Conservation (phyloP, 169 alveolate genomes). For the Cryptosporidium ryanae region DNA sequence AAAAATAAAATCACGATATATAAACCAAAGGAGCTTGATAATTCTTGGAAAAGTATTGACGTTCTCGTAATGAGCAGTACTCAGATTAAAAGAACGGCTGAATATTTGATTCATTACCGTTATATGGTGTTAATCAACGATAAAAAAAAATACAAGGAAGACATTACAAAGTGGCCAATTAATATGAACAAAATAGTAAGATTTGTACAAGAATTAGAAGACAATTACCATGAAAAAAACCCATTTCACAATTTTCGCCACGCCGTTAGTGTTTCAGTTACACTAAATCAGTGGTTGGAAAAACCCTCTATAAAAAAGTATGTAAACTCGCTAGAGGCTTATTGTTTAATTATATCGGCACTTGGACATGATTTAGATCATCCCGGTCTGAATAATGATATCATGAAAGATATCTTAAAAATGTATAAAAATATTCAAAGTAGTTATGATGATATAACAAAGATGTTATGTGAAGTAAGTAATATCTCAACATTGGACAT, state of each 20-base stretch:
- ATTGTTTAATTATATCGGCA: constrained; percentile 43
- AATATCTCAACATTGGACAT: constrained; percentile 15
- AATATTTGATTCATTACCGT: constrained; percentile 21
- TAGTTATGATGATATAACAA: no score
- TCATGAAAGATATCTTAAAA: constrained; percentile 13
- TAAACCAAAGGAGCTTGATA: constrained; percentile 16
- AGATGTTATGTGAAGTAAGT: not conserved
- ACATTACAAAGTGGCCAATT: constrained; percentile 29
- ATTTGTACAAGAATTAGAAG: constrained; percentile 21
- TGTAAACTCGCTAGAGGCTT: constrained; percentile 61
- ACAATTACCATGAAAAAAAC: constrained; percentile 40
- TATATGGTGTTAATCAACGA: constrained; percentile 11
- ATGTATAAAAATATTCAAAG: not conserved
- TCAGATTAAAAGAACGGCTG: constrained; percentile 24
- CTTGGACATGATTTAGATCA: constrained; percentile 59
- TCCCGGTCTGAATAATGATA: constrained; percentile 52
- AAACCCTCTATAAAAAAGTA: constrained; percentile 10
- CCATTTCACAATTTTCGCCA: constrained; percentile 61
- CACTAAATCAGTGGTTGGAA: constrained; percentile 53
- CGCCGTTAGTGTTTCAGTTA: constrained; percentile 43
- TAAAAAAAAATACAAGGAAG: constrained; percentile 49
- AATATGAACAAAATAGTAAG: constrained; percentile 16
- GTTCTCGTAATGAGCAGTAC: constrained; percentile 1
- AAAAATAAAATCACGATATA: not conserved
- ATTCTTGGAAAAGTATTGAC: constrained; percentile 47